Conservation (phyloP, 2,329 filamentous ascomycete species). For the Fusarium sp. region DNA sequence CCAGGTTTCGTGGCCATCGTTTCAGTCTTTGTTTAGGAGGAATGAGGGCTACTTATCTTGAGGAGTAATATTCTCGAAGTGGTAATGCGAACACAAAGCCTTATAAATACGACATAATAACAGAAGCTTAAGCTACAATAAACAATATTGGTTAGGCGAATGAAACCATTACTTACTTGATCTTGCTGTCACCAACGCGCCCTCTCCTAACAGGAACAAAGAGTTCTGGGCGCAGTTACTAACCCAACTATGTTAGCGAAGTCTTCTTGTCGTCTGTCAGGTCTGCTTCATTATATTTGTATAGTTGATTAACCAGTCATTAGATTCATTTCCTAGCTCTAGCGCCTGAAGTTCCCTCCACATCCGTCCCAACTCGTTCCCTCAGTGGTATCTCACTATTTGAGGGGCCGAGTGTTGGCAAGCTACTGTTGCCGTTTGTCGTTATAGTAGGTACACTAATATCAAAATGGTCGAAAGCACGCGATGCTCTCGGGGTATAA, state of each 20-base stretch:
- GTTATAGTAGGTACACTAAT: background rate
- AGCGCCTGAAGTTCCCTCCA: background rate
- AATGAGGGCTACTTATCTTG: background rate
- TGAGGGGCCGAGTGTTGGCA: background rate
- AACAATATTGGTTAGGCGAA: background rate
- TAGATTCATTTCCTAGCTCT: background rate
- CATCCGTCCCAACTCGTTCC: background rate
- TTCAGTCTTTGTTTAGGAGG: background rate
- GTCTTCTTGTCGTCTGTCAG: background rate
- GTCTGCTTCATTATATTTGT: background rate
- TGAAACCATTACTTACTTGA: background rate
- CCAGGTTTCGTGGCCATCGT: background rate
- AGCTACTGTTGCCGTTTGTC: background rate
- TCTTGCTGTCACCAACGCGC: background rate
- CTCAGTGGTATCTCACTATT: background rate
- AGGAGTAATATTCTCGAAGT: background rate
- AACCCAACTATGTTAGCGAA: background rate
- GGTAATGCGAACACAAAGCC: background rate
- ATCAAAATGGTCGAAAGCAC: background rate
- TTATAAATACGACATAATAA: background rate
- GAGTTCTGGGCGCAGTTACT: background rate
- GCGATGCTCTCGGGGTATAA: background rate
- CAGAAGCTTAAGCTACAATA: background rate
- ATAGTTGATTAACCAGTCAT: background rate
- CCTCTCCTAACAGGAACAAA: background rate